Evolutionary conservation across 2,329 filamentous ascomycete species (phyloP).

Genomic region (Tricladium varicosporioides): DNA sequence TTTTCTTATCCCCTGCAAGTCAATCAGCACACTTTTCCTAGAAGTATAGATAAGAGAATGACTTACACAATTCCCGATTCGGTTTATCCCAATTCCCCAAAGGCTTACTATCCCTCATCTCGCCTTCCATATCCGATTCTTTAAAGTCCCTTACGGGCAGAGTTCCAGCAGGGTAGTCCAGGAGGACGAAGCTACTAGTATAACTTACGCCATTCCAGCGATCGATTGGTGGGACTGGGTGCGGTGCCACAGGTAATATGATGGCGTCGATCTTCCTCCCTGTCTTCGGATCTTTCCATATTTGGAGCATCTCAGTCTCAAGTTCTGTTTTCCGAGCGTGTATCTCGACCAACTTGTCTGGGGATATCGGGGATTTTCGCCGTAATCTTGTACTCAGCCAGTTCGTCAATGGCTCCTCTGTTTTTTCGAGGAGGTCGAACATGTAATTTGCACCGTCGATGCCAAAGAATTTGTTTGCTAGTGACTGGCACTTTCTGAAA

Average conservation of each 20-base stretch:
- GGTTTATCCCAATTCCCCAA: constrained; percentile 58
- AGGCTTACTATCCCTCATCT: constrained; percentile 41
- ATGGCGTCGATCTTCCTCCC: constrained; percentile 55
- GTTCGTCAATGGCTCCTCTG: constrained; percentile 55
- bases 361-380: constrained; percentile 44
- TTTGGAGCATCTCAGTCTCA: constrained; percentile 52
- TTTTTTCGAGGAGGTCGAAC: constrained; percentile 55
- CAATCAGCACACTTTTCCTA: not conserved
- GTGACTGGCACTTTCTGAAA: constrained; percentile 53
- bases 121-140: constrained; percentile 48
- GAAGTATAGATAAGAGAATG: not conserved
- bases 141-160: constrained; percentile 52
- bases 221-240: constrained; percentile 61
- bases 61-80: constrained; percentile 56
- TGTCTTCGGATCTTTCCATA: constrained; percentile 50
- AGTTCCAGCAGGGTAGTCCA: constrained; percentile 59
- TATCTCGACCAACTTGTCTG: constrained; percentile 49
- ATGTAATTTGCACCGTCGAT: constrained; percentile 55
- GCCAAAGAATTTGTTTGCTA: constrained; percentile 57
- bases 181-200: constrained; percentile 57
- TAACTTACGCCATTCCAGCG: constrained; percentile 62
- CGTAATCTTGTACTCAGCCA: constrained; percentile 55
- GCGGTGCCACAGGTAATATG: constrained; percentile 61
- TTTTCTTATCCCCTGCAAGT: constrained; percentile 24
- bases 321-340: constrained; percentile 51